Evolutionary conservation across 2,329 filamentous ascomycete species (phyloP), one percentile per base, ranked within the genome.

Genomic region (Penicillium digitatum): DNA sequence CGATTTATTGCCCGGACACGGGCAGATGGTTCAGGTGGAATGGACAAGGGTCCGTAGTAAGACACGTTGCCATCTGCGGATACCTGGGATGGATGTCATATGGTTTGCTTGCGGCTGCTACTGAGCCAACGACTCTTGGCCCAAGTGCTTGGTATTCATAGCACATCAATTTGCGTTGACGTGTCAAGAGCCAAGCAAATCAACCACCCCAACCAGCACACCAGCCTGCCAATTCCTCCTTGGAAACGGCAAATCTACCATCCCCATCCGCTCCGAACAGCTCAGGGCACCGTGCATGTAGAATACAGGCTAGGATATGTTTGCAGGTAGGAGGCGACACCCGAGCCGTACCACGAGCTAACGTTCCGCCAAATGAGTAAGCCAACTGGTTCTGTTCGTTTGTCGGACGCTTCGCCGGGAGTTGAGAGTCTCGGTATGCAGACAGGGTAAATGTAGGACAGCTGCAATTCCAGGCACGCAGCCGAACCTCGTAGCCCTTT

Each of bases 361-460:
- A 52, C 5, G 64, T 68, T 14, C 74, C 76, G 40, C 74, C 74
- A 52, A 76, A 76, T 18, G 65, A 64, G 57, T 68, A 72, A n/a
- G 44, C 20, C 26, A 29, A 54, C 40, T 46, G 50, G 43, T 20
- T 24, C 34, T 60, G 38, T 26, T 31, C 37, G 27, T 26, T 31
- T 46, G 48, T 55, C 16, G 49, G 45, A 14, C 45, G 35, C 22
- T 20, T n/a, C 20, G 47, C 45, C 16, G 22, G 66, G 47, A 18
- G 73, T 71, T 2, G 35, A 18, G 44, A 49, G 31, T 67, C 64
- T 26, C 79, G 78, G 63, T 91, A 92, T 2, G 87, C 82, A 20
- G 86, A 79, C 59, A 95, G 86, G 0, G 87, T 81, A 72, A 97
- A 97, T 1, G 85, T 86, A 3, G 91, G 87, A 76, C 94, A 99